phyloP scores from a whole-genome alignment of 495 filamentous ascomycete species.

The Xylaria venustula region DNA sequence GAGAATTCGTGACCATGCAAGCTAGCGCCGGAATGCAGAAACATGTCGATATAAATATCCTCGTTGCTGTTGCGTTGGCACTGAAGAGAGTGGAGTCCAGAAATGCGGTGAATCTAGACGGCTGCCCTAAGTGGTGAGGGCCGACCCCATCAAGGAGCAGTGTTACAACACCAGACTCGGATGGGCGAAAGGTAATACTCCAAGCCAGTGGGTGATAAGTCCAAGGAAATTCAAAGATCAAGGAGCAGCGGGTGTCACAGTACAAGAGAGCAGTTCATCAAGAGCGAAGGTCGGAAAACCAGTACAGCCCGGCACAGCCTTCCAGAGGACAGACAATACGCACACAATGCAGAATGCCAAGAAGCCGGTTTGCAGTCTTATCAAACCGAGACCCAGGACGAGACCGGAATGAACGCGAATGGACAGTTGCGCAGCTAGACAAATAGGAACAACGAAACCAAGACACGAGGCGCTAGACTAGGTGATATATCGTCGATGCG shows the following conservation, averaged over 20 bases:
- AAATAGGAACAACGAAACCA: not conserved
- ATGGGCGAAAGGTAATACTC: not conserved
- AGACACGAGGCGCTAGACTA: conserved; percentile 8
- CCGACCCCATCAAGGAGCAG: not conserved
- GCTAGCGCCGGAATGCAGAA: conserved; percentile 49
- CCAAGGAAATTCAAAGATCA: not conserved
- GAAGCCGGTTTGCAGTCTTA: not conserved
- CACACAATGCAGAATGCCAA: not conserved
- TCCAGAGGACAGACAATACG: not conserved
- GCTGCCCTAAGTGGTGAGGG: not conserved
- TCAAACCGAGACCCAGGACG: not conserved
- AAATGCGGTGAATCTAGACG: not conserved
- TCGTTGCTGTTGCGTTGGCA: conserved; percentile 1
- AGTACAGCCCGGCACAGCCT: not conserved
- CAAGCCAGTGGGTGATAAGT: not conserved
- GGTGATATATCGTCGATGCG: not conserved
- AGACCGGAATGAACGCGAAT: conserved; percentile 4
- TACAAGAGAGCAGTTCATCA: not conserved
- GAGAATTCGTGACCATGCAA: conserved; percentile 59
- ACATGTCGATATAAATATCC: conserved; percentile 34
- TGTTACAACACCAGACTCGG: not conserved
- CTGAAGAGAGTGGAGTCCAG: not conserved
- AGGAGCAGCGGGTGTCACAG: not conserved
- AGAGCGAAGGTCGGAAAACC: not conserved
- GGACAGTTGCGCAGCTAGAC: not conserved